phyloP scores from a whole-genome alignment of 768 basidiomycete genomes.

The Russula sp. region DNA sequence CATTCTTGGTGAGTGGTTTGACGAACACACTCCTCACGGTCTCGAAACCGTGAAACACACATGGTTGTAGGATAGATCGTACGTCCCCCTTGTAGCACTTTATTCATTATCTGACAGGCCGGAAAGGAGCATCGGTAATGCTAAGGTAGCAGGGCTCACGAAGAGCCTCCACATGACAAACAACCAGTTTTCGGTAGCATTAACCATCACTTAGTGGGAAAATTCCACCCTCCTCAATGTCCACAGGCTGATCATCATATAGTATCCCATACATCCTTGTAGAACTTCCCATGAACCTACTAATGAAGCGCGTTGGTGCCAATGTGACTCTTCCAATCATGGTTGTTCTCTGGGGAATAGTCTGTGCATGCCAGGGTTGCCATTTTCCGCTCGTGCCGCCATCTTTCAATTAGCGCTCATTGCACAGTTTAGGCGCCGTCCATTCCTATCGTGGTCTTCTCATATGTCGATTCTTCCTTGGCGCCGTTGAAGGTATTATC shows the following conservation, averaged over 20 bases:
- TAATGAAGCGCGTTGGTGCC: slow-evolving; percentile 47
- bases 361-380: slow-evolving; percentile 57
- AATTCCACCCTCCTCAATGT: not conserved
- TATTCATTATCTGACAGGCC: not conserved
- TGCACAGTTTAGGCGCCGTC: slow-evolving; percentile 41
- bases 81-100: not conserved
- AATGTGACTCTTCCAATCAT: slow-evolving; percentile 61
- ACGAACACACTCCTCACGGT: too few relatives aligned
- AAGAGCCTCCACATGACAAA: slow-evolving; percentile 35
- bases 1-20: slow-evolving; percentile 24
- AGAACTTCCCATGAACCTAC: slow-evolving; percentile 34
- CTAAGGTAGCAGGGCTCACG: slow-evolving; percentile 37
- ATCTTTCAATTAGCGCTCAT: not conserved
- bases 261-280: slow-evolving; percentile 34
- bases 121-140: slow-evolving; percentile 35
- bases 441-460: slow-evolving; percentile 53
- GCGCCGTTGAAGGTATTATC: slow-evolving; percentile 53
- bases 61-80: slow-evolving; percentile 25
- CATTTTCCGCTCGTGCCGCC: not conserved
- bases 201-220: slow-evolving; percentile 28
- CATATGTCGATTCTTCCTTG: slow-evolving; percentile 49
- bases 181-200: slow-evolving; percentile 33
- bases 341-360: slow-evolving; percentile 64
- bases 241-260: slow-evolving; percentile 27
- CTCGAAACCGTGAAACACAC: too few relatives aligned